Conservation (phyloP, 2,329 filamentous ascomycete genomes). For the Decorospora gaudefroyi region DNA sequence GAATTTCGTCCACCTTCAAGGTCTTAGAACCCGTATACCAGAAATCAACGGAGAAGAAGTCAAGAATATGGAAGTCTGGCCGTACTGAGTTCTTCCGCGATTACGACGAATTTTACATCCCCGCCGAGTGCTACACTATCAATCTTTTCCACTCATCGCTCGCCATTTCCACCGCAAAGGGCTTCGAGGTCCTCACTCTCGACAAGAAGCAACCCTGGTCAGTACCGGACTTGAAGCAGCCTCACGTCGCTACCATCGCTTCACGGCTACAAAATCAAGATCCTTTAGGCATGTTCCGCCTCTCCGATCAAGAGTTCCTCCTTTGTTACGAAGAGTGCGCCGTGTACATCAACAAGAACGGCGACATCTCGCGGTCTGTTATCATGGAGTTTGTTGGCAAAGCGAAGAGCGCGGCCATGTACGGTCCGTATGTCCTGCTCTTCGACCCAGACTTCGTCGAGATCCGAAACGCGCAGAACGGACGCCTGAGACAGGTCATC, state of each 20-base stretch:
- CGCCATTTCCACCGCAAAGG: slow-evolving; percentile 86
- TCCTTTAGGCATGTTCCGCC: slow-evolving; percentile 93
- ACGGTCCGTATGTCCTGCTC: slow-evolving; percentile 86
- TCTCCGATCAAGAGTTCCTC: slow-evolving; percentile 79
- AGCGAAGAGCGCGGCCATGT: slow-evolving; percentile 83
- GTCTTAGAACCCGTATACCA: slow-evolving; percentile 95
- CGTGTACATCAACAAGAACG: slow-evolving; percentile 97
- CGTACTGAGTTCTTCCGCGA: slow-evolving; percentile 95
- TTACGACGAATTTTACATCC: slow-evolving; percentile 98
- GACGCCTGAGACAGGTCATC: slow-evolving; percentile 89
- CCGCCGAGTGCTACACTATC: slow-evolving; percentile 89
- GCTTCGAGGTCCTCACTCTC: slow-evolving; percentile 92
- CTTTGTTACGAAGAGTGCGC: slow-evolving; percentile 95
- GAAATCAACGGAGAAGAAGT: slow-evolving; percentile 83
- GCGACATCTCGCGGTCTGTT: slow-evolving; percentile 88
- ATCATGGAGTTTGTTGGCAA: slow-evolving; percentile 99
- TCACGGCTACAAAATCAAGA: slow-evolving; percentile 79
- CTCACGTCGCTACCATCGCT: slow-evolving; percentile 82
- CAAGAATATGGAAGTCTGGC: slow-evolving; percentile 70
- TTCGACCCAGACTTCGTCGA: slow-evolving; percentile 98
- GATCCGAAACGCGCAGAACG: slow-evolving; percentile 95
- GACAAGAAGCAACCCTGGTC: slow-evolving; percentile 97
- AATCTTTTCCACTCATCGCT: slow-evolving; percentile 96
- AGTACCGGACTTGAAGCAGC: slow-evolving; percentile 81
- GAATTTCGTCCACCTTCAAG: slow-evolving; percentile 91